phyloP scores from a whole-genome alignment of 2,329 filamentous ascomycete species.

The Didymellaceae sp. region DNA sequence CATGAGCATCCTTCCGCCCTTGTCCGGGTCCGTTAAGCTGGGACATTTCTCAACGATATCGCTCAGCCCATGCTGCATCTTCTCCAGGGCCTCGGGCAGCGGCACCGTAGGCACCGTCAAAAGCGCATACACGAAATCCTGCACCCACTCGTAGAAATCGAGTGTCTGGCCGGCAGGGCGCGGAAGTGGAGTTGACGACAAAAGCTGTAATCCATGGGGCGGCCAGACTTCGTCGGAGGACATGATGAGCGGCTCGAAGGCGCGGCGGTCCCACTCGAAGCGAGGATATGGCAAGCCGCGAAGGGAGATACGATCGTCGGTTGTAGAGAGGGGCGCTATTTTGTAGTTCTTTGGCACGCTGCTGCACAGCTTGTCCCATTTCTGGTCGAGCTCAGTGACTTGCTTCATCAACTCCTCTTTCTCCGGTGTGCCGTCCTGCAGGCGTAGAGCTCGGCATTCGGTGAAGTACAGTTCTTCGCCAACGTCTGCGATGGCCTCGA shows the following conservation, averaged over 20 bases:
- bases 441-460: slow-evolving; percentile 36
- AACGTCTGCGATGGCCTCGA: slow-evolving; percentile 31
- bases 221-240: slow-evolving; percentile 71
- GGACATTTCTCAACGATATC: slow-evolving; percentile 37
- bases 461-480: slow-evolving; percentile 36
- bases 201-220: slow-evolving; percentile 60
- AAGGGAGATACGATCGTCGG: slow-evolving; percentile 41
- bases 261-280: slow-evolving; percentile 69
- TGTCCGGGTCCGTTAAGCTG: slow-evolving; percentile 36
- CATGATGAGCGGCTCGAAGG: slow-evolving; percentile 71
- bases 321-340: slow-evolving; percentile 14
- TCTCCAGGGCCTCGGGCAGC: slow-evolving; percentile 33
- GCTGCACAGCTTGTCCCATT: slow-evolving; percentile 12
- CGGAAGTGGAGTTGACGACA: slow-evolving; percentile 70
- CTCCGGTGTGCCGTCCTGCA: slow-evolving; percentile 25
- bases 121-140: slow-evolving; percentile 38
- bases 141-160: slow-evolving; percentile 33
- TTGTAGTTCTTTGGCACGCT: slow-evolving; percentile 11
- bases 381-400: slow-evolving; percentile 43
- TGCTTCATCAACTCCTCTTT: slow-evolving; percentile 41
- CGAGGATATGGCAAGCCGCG: slow-evolving; percentile 27
- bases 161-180: slow-evolving; percentile 13
- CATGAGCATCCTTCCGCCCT: slow-evolving; percentile 42
- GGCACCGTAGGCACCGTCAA: slow-evolving; percentile 5
- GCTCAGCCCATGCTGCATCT: slow-evolving; percentile 37